These are phyloP conservation scores for Colletotrichum higginsianum DNA, from an alignment of 2,329 filamentous ascomycete species.

Conservation along the genomic window DNA sequence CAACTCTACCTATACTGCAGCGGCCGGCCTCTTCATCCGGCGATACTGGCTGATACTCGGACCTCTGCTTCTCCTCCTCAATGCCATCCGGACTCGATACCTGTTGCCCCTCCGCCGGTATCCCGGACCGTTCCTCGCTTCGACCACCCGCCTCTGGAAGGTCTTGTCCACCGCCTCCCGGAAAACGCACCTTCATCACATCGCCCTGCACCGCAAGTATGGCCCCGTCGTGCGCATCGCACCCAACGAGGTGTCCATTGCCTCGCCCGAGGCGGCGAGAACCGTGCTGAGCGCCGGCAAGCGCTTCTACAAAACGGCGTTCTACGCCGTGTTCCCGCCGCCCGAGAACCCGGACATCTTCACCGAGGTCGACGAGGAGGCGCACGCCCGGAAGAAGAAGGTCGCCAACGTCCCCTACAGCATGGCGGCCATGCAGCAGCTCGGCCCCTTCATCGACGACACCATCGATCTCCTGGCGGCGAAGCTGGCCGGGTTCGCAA, in stretches of 20 bases:
- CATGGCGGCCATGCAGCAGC: slow-evolving; percentile 68
- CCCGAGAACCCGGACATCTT: slow-evolving; percentile 72
- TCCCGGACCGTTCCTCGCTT: slow-evolving; percentile 80
- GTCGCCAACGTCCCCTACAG: slow-evolving; percentile 66
- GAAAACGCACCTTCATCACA: slow-evolving; percentile 59
- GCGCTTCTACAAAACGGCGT: slow-evolving; percentile 67
- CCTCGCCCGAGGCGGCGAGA: slow-evolving; percentile 54
- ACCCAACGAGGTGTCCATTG: slow-evolving; percentile 51
- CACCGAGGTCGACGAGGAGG: slow-evolving; percentile 67
- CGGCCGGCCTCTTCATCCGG: background rate
- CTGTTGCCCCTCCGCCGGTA: slow-evolving; percentile 71
- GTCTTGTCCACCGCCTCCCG: slow-evolving; percentile 55
- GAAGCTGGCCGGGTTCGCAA: slow-evolving; percentile 59
- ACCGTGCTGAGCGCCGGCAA: slow-evolving; percentile 64
- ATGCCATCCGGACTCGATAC: slow-evolving; percentile 10
- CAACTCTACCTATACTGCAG: background rate
- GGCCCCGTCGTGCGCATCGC: slow-evolving; percentile 52
- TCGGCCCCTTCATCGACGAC: slow-evolving; percentile 66
- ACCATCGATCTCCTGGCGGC: slow-evolving; percentile 62
- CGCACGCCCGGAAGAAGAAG: slow-evolving; percentile 70
- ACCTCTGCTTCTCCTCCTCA: background rate
- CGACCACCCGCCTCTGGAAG: slow-evolving; percentile 59
- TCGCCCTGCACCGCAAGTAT: slow-evolving; percentile 56
- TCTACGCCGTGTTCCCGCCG: slow-evolving; percentile 69
- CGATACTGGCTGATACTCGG: slow-evolving; percentile 59